These are phyloP conservation scores for Bruguiera hainesii DNA, from an alignment of 441 rosid species.

Conservation along the genomic window DNA sequence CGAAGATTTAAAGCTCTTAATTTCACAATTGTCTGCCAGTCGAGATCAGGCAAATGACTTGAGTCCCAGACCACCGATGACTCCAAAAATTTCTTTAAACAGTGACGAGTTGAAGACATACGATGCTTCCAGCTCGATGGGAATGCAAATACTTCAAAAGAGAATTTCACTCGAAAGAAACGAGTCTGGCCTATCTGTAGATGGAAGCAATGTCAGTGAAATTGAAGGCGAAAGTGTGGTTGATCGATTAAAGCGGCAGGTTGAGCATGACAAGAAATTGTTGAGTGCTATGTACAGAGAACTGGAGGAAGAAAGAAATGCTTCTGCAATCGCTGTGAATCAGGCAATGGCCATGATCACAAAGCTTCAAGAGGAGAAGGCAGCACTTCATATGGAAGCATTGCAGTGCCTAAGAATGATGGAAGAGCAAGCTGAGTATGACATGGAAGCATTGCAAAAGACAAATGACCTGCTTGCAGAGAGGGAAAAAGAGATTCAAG, in stretches of 20 bases:
- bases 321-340: constrained; percentile 78
- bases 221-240: constrained; percentile 77
- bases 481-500: constrained; percentile 79
- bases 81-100: constrained; percentile 51
- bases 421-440: constrained; percentile 98
- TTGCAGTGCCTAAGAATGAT: constrained; percentile 86
- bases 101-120: constrained; percentile 43
- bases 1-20: constrained; percentile 61
- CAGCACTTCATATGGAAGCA: constrained; percentile 87
- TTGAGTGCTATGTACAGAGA: constrained; percentile 62
- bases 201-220: constrained; percentile 72
- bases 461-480: constrained; percentile 69
- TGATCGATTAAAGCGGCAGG: constrained; percentile 75
- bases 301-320: constrained; percentile 92
- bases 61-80: constrained; percentile 54
- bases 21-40: constrained; percentile 69
- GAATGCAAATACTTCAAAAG: constrained; percentile 61
- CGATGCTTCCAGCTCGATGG: constrained; percentile 40
- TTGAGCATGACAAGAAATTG: constrained; percentile 67
- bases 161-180: constrained; percentile 75
- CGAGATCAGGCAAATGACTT: constrained; percentile 56
- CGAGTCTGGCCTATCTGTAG: constrained; percentile 77
- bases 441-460: constrained; percentile 77
- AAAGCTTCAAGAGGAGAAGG: constrained; percentile 91
- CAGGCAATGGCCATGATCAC: constrained; percentile 99